Percentiles rank a stretch among this genome's conserved stretches.
These are phyloP conservation scores for Ormosia semicastrata DNA, from an alignment of 306 rosid genomes.

Conservation along the genomic window DNA sequence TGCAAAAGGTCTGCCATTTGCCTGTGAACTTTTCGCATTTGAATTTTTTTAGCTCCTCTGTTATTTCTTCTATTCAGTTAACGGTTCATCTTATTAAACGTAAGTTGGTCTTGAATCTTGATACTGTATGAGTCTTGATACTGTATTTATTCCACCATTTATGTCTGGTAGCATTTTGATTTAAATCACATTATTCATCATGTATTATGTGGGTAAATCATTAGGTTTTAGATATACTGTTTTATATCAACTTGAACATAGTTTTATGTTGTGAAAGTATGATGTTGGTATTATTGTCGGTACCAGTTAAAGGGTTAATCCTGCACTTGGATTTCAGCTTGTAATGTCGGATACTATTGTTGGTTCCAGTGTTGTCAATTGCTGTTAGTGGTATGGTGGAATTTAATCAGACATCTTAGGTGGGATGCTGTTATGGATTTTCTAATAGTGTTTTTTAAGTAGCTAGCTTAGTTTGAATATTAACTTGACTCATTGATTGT, in stretches of 20 bases:
- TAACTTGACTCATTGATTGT: neutral
- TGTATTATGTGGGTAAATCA: neutral
- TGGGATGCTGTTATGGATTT: neutral
- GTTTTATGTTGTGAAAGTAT: neutral
- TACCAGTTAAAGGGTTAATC: neutral
- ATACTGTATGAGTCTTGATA: neutral
- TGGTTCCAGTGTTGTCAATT: neutral
- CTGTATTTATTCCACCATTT: neutral
- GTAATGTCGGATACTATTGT: neutral
- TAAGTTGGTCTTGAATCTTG: neutral
- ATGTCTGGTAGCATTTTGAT: neutral
- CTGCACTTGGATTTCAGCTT: neutral
- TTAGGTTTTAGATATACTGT: neutral
- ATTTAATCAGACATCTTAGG: neutral
- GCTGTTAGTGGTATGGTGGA: neutral
- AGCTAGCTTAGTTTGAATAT: too few species aligned
- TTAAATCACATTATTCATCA: neutral
- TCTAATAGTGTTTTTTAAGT: neutral
- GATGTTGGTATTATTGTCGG: neutral
- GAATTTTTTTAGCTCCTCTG: neutral
- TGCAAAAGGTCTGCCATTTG: conserved; percentile 59
- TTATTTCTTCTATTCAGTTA: neutral
- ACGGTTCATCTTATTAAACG: neutral
- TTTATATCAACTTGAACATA: neutral
- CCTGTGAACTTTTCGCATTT: neutral